A percentile compares a stretch with the other conserved stretches of the same genome.
Conservation (phyloP, 2,329 filamentous ascomycete species). For the Verticillium albo-atrum region DNA sequence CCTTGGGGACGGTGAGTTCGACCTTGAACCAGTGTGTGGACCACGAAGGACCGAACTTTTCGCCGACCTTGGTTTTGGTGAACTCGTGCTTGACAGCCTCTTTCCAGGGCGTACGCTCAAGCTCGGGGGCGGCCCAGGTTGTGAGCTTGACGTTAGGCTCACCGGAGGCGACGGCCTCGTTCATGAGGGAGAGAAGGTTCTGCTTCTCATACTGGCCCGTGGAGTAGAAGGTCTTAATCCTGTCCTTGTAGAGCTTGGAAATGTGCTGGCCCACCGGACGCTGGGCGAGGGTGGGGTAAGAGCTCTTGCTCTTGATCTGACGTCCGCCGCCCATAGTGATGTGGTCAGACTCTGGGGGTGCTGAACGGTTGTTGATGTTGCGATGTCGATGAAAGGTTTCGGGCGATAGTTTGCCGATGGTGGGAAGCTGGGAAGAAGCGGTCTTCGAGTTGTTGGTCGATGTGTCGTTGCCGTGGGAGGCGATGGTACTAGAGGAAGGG, state of each 20-base stretch:
- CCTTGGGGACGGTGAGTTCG: slow-evolving; percentile 68
- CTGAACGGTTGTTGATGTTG: slow-evolving; percentile 28
- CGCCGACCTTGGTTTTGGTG: slow-evolving; percentile 67
- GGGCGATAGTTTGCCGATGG: background rate
- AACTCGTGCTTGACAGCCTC: slow-evolving; percentile 76
- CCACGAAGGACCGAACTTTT: slow-evolving; percentile 90
- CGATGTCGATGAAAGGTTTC: slow-evolving; percentile 2
- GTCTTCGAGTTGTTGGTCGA: background rate
- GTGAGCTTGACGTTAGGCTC: slow-evolving; percentile 76
- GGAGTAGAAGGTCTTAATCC: slow-evolving; percentile 76
- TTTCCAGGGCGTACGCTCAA: slow-evolving; percentile 77
- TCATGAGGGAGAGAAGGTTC: slow-evolving; percentile 72
- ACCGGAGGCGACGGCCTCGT: slow-evolving; percentile 63
- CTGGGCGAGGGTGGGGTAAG: slow-evolving; percentile 47
- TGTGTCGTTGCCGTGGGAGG: background rate
- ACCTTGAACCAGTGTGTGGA: slow-evolving; percentile 97
- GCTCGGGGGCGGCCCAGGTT: slow-evolving; percentile 78
- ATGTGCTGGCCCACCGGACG: slow-evolving; percentile 73
- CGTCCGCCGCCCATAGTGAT: slow-evolving; percentile 47
- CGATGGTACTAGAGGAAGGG: background rate
- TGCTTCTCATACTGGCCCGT: slow-evolving; percentile 72
- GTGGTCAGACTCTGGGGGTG: slow-evolving; percentile 16
- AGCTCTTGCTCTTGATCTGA: slow-evolving; percentile 37
- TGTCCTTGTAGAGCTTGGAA: slow-evolving; percentile 76
- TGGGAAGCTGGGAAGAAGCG: background rate